Conservation (phyloP, 108 stramenopile species). For the Cyclotella distinguenda region DNA sequence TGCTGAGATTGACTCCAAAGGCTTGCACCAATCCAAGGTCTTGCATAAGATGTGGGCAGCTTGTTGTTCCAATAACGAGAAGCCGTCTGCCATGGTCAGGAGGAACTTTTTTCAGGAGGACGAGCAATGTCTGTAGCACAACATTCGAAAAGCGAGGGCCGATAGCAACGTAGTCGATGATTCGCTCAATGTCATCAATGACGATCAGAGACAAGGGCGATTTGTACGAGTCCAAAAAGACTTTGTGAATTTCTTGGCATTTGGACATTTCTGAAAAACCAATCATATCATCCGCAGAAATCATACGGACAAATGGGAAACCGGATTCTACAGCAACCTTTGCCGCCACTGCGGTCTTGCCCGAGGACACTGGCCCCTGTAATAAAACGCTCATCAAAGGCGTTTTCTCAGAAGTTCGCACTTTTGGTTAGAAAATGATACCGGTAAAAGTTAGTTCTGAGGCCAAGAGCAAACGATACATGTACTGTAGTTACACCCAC, state of each 20-base stretch:
- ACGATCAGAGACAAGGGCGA: conserved; percentile 94
- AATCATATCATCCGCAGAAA: conserved; percentile 97
- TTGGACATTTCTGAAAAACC: conserved; percentile 87
- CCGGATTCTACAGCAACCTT: conserved; percentile 91
- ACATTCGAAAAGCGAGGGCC: conserved; percentile 97
- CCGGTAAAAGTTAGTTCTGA: neutral
- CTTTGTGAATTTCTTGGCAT: conserved; percentile 88
- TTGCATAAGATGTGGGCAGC: conserved; percentile 83
- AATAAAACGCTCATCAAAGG: conserved; percentile 93
- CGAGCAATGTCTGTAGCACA: conserved; percentile 95
- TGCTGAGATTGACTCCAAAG: conserved; percentile 86
- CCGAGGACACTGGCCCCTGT: conserved; percentile 79
- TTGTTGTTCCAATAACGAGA: conserved; percentile 93
- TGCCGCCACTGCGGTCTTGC: conserved; percentile 98
- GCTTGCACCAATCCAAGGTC: conserved; percentile 91
- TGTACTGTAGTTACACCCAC: conserved; percentile 17
- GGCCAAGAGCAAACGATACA: neutral
- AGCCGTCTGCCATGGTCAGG: conserved; percentile 88
- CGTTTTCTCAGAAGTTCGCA: conserved; percentile 82
- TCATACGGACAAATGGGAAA: conserved; percentile 95
- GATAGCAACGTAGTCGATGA: conserved; percentile 97
- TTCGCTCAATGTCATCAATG: conserved; percentile 97
- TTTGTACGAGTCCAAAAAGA: conserved; percentile 97
- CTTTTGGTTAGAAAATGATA: conserved; percentile 7
- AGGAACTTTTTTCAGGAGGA: conserved; percentile 95